phyloP scores from a whole-genome alignment of 306 rosid genomes.

The Prunus fruticosa region DNA sequence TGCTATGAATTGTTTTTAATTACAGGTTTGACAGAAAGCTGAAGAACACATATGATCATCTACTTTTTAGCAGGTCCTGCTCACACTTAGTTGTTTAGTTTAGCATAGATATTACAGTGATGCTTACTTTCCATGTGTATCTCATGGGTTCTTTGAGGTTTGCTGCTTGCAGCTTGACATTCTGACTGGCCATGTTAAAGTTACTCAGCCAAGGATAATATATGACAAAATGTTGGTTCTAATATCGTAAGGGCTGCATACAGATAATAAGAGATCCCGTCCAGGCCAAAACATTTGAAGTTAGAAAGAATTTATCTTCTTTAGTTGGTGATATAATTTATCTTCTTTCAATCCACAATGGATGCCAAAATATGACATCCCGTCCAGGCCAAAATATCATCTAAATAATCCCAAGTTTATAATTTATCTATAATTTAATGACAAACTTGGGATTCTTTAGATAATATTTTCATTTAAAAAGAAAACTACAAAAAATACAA shows the following conservation, averaged over 20 bases:
- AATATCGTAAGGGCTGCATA: background rate
- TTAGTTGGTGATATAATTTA: background rate
- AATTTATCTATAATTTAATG: background rate
- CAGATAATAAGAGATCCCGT: background rate
- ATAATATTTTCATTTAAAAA: background rate
- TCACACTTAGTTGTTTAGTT: conserved; percentile 18
- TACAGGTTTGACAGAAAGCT: conserved; percentile 96
- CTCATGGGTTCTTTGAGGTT: background rate
- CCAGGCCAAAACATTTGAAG: background rate
- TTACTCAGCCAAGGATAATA: background rate
- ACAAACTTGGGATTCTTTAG: background rate
- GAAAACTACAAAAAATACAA: background rate
- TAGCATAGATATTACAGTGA: background rate
- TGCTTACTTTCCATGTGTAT: background rate
- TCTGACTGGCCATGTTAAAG: background rate
- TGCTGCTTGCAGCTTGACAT: background rate
- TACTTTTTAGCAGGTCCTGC: conserved; percentile 93
- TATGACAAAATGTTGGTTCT: background rate
- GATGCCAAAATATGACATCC: background rate
- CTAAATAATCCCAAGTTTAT: too few relatives aligned
- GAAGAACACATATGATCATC: conserved; percentile 92
- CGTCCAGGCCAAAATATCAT: background rate
- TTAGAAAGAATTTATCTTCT: background rate
- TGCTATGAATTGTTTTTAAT: conserved; percentile 7
- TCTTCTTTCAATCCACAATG: background rate